These are phyloP conservation scores for Immersiella caudata DNA, from an alignment of 495 filamentous ascomycete species.

Conservation along the genomic window DNA sequence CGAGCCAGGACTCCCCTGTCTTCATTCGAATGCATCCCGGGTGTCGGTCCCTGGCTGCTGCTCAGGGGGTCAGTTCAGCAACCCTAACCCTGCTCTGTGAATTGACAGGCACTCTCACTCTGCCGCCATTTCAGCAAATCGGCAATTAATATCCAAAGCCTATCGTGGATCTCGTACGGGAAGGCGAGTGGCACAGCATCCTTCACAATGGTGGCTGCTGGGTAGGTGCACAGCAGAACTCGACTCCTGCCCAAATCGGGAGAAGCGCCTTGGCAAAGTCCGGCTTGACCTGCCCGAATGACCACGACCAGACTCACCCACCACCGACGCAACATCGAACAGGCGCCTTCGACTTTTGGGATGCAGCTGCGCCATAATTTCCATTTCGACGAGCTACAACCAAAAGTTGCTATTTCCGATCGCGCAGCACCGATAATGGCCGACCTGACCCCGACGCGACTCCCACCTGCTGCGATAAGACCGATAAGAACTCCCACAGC, in stretches of 20 bases:
- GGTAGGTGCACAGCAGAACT: neutral
- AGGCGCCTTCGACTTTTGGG: neutral
- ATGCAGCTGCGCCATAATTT: neutral
- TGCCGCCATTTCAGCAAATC: neutral
- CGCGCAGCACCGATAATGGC: neutral
- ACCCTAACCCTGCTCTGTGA: neutral
- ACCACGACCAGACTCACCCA: neutral
- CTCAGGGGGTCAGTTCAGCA: neutral
- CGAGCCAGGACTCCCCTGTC: too few relatives aligned
- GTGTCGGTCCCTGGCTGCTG: too few relatives aligned
- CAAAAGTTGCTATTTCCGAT: neutral
- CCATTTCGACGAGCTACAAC: neutral
- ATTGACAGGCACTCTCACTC: neutral
- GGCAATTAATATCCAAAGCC: neutral
- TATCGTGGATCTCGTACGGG: neutral
- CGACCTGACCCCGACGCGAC: neutral
- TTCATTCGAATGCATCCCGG: too few relatives aligned
- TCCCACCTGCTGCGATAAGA: neutral
- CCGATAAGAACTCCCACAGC: neutral
- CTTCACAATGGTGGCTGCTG: neutral
- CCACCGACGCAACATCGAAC: neutral
- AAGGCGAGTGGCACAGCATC: neutral
- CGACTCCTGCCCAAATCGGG: conserved; percentile 8
- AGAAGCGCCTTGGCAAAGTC: neutral
- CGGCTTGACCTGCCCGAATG: conserved; percentile 12